Conservation (phyloP, 208 protist genomes). For the Trypanosoma rangeli region DNA sequence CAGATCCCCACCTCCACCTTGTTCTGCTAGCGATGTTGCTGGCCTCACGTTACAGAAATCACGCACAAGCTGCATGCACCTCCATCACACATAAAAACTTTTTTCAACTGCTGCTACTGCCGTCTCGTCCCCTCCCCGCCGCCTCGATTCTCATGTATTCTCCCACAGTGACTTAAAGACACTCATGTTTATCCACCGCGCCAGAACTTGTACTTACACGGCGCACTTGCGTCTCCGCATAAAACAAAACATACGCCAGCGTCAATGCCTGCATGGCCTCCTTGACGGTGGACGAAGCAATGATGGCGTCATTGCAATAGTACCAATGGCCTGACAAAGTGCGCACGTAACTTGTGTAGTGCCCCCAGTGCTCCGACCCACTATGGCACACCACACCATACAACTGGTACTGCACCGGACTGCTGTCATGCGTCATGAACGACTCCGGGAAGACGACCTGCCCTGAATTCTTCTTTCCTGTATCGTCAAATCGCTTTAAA, state of each 20-base stretch:
- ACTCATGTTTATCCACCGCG: not conserved
- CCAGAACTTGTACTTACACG: not conserved
- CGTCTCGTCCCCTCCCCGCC: not conserved
- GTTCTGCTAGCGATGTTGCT: not conserved
- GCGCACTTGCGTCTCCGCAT: slow-evolving; percentile 21
- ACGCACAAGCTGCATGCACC: not conserved
- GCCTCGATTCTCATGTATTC: not conserved
- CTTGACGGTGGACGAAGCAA: slow-evolving; percentile 34
- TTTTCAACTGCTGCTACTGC: not conserved
- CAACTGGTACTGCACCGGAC: slow-evolving; percentile 52
- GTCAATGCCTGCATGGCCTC: slow-evolving; percentile 46
- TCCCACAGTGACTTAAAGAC: not conserved
- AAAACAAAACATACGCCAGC: slow-evolving; percentile 84
- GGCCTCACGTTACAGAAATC: not conserved
- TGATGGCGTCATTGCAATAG: slow-evolving; percentile 73
- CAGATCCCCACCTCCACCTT: not conserved
- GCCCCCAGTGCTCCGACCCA: slow-evolving; percentile 62
- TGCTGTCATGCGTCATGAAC: slow-evolving; percentile 33
- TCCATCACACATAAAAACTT: not conserved
- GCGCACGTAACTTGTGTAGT: slow-evolving; percentile 83
- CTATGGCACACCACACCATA: slow-evolving; percentile 78
- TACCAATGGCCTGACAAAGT: slow-evolving; percentile 47
- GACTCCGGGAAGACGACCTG: slow-evolving; percentile 58
- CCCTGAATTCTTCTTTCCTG: slow-evolving; percentile 55
- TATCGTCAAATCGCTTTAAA: slow-evolving; percentile 78